Base-by-base conservation (phyloP, 2,329 filamentous ascomycete genomes). In the Teratosphaeria nubilosa region DNA sequence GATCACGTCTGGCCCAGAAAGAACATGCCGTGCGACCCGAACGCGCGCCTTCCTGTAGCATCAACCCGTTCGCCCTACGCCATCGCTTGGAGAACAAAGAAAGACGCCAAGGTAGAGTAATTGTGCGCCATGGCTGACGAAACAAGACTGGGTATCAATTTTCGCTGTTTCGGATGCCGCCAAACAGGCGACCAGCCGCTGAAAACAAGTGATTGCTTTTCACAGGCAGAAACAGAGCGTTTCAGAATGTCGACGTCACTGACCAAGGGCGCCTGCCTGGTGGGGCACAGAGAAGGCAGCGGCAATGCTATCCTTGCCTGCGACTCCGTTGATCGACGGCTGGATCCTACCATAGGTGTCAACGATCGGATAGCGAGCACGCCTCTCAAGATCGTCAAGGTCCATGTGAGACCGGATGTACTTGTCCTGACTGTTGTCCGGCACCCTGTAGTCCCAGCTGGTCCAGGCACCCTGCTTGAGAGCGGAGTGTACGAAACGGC, bases 371-470 rank as follows among this genome's bases (percentile, higher is more conserved):
- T 79, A 94, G 51, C 89, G 81, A 48, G 89, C 88, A 61, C 82
- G 82, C 58, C 87, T 82, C 77, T 94, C 89, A 6, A 94, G 78
- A 58, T 91, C 87, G 68, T 94, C 89, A 1, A 94, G 82, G 20
- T 88, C 85, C 66, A 91, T 86, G 69, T 88, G 86, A 34, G 86
- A 90, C 58, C 91, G 88, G 67, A 96, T 95, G 73, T 92, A 95
- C 74, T 88, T 88, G 65, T 67, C 58, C 55, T 63, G 64, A 61
- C 64, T 87, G 67, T 89, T 83, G 64, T 88, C 84, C 2, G 80
- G 75, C 0, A 90, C 90, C 75, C 91, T 82, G 74, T 87, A 88
- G 73, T 96, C 91, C 91, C 91, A 96, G 70, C 85, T 82, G 45
- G 88, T 87, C 65, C 89, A 90, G 37, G 78, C 78, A 57, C 91